Evolutionary conservation across 306 rosid genomes (phyloP).

Genomic region (Lathyrus tuberosus): DNA sequence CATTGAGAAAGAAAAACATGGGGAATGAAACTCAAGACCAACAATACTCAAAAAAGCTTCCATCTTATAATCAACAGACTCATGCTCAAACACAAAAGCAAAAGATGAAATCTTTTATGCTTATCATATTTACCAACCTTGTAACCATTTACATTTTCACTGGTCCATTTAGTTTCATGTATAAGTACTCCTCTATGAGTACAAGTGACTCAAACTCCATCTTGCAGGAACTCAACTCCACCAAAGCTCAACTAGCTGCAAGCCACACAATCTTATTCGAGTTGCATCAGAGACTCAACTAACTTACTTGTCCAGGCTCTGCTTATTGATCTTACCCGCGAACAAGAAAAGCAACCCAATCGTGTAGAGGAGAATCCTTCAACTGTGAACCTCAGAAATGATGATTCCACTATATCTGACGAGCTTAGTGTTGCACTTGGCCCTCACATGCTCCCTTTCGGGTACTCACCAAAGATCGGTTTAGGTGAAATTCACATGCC

Average conservation of each 20-base stretch:
- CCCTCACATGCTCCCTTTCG: slow-evolving; percentile 52
- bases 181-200: slow-evolving; percentile 29
- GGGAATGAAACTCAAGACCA: slow-evolving; percentile 46
- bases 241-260: slow-evolving; percentile 46
- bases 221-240: slow-evolving; percentile 49
- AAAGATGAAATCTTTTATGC: slow-evolving; percentile 41
- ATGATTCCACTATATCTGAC: slow-evolving; percentile 13
- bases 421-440: slow-evolving; percentile 48
- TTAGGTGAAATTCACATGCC: slow-evolving; percentile 37
- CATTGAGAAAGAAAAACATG: slow-evolving; percentile 26
- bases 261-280: slow-evolving; percentile 44
- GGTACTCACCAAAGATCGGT: slow-evolving; percentile 39
- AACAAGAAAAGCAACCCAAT: slow-evolving; percentile 41
- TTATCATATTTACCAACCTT: slow-evolving; percentile 48
- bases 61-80: slow-evolving; percentile 15
- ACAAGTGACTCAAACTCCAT: slow-evolving; percentile 32
- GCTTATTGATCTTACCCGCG: slow-evolving; percentile 49
- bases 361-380: background rate
- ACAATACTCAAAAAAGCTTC: slow-evolving; percentile 43
- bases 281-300: slow-evolving; percentile 46
- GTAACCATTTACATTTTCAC: slow-evolving; percentile 50
- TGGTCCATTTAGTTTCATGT: slow-evolving; percentile 39
- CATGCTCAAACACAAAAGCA: slow-evolving; percentile 27
- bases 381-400: slow-evolving; percentile 17
- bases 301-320: slow-evolving; percentile 54